phyloP scores from a whole-genome alignment of 1,284 basidiomycete genomes.

The Tremellales sp. region DNA sequence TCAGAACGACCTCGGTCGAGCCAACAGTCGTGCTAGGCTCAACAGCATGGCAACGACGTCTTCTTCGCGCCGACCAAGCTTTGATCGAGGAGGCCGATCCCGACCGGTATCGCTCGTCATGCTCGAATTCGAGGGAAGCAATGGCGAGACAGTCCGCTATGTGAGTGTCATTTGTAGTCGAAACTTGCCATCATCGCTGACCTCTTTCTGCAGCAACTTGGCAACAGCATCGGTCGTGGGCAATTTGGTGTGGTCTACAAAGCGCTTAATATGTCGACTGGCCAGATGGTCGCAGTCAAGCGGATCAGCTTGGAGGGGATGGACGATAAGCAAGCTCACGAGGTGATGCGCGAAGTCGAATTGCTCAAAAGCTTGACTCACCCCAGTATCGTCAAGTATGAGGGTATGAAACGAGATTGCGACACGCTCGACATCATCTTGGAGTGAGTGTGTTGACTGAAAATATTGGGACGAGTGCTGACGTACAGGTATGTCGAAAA shows the following conservation, averaged over 20 bases:
- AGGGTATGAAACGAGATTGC: constrained; percentile 86
- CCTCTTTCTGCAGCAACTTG: constrained; percentile 65
- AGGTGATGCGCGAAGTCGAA: constrained; percentile 87
- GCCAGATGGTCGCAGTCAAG: constrained; percentile 93
- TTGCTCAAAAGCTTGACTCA: constrained; percentile 81
- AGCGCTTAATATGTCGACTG: constrained; percentile 84
- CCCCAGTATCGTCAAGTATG: constrained; percentile 92
- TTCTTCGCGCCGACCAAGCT: background rate
- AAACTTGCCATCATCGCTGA: constrained; percentile 3
- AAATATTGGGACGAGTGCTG: constrained; percentile 1
- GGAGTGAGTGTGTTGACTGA: constrained; percentile 59
- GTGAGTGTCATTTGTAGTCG: constrained; percentile 59
- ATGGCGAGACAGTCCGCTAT: constrained; percentile 73
- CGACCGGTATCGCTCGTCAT: constrained; percentile 54
- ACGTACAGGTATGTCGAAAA: constrained; percentile 77
- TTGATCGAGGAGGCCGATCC: background rate
- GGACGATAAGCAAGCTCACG: constrained; percentile 76
- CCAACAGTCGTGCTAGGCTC: background rate
- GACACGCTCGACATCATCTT: constrained; percentile 84
- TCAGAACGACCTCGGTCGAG: too few species aligned
- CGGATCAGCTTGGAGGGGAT: constrained; percentile 80
- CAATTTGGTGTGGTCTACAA: constrained; percentile 95
- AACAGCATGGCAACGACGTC: background rate
- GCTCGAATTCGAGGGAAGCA: constrained; percentile 74
- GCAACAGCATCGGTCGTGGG: constrained; percentile 91